Evolutionary conservation across 768 basidiomycete species (phyloP).

Genomic region (Serpula lacrymans): DNA sequence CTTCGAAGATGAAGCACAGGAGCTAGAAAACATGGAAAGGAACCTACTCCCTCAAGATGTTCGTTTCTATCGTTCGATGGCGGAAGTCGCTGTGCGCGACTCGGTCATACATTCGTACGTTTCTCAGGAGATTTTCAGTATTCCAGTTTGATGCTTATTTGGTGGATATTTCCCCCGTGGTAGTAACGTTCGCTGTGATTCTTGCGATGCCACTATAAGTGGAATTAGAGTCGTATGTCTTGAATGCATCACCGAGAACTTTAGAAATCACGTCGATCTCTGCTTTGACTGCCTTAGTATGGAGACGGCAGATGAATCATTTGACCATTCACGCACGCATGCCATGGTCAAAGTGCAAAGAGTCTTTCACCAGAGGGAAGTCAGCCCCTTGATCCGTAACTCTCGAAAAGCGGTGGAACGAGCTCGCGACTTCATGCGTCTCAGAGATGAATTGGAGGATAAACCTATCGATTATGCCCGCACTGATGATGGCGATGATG

Average conservation of each 20-base stretch:
- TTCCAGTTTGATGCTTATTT: too few species aligned
- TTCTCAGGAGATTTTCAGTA: neutral
- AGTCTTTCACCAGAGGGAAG: neutral
- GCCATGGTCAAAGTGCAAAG: conserved; percentile 1
- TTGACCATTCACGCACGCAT: conserved; percentile 1
- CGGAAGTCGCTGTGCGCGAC: conserved; percentile 15
- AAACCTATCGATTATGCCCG: neutral
- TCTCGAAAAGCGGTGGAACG: conserved; percentile 1
- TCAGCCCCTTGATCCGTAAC: neutral
- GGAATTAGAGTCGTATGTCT: conserved; percentile 7
- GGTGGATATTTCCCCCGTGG: neutral
- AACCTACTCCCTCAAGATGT: conserved; percentile 18
- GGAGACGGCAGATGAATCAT: neutral
- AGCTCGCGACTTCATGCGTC: conserved; percentile 2
- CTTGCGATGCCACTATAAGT: conserved; percentile 7
- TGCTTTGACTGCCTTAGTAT: conserved; percentile 3
- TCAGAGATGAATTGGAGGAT: neutral
- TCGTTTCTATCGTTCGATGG: conserved; percentile 19
- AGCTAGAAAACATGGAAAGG: conserved; percentile 15
- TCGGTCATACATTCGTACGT: conserved; percentile 22
- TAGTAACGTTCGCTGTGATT: conserved; percentile 5
- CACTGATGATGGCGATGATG: neutral
- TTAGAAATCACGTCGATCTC: conserved; percentile 3
- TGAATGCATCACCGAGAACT: conserved; percentile 3
- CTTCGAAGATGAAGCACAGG: conserved; percentile 10